phyloP scores from a whole-genome alignment of 345 rosid genomes.

The Eucalyptus polybractea region DNA sequence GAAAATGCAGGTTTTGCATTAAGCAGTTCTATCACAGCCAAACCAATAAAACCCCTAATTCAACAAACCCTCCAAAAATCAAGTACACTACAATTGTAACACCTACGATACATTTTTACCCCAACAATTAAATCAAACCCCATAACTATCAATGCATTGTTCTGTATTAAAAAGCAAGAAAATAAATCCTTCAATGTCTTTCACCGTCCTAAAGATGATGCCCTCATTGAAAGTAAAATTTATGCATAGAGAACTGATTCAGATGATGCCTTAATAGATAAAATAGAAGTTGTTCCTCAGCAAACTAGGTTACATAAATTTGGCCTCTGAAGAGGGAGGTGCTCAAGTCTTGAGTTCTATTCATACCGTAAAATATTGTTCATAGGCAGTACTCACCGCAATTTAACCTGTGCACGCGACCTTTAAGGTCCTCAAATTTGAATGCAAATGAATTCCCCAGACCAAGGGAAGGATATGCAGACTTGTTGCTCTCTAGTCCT shows the following conservation, averaged over 20 bases:
- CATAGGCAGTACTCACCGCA: conserved; percentile 28
- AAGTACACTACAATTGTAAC: background rate
- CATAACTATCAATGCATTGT: background rate
- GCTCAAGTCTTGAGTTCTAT: background rate
- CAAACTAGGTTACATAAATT: background rate
- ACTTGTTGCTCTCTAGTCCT: conserved; percentile 43
- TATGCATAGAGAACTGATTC: background rate
- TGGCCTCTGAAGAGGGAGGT: background rate
- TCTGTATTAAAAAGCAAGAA: background rate
- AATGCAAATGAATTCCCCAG: conserved; percentile 74
- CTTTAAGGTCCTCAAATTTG: conserved; percentile 79
- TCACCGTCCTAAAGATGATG: background rate
- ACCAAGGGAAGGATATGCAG: conserved; percentile 61
- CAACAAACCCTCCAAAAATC: background rate
- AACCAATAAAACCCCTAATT: background rate
- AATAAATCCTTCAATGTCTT: background rate
- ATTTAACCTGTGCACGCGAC: conserved; percentile 83
- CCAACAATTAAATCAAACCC: background rate
- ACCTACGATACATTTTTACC: background rate
- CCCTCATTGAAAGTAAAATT: background rate
- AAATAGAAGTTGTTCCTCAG: background rate
- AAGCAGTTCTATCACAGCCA: background rate
- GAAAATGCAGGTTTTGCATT: background rate
- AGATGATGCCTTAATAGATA: background rate
- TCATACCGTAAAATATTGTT: background rate